Evolutionary conservation across 2,329 filamentous ascomycete genomes (phyloP), one percentile per base, ranked within the genome.

Genomic region (Aspergillus quadrilineatus): DNA sequence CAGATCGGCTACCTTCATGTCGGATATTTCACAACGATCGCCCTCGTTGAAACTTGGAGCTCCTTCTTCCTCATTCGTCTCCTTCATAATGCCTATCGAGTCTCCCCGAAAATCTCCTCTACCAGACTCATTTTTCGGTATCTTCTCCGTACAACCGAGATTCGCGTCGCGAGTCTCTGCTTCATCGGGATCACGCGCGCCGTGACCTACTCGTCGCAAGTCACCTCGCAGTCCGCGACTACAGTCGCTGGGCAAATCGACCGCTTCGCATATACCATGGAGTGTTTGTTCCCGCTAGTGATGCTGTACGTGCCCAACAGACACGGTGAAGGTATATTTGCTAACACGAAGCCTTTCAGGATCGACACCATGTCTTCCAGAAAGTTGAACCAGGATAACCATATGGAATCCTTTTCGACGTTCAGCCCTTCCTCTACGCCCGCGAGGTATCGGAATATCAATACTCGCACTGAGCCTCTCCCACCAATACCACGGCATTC

Each of bases 181-280:
- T 54, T 57, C n/a, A 57, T 57, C 28, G 50, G 55, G n/a, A 57
- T 57, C 34, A 54, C 55, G 6, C 55, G 55, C 37, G 55, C 55
- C 4, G 50, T 50, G 12, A 54, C 55, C n/a, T 57, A 54, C 26
- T 53, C 55, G 2, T 54, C 29, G 22, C 55, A 57, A 50, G 30
- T 46, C 6, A 50, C 51, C 8, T 47, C 39, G 10, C 50, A 57
- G 12, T 49, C 45, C 12, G 55, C 55, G 17, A 50, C 47, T 17
- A 54, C 46, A 5, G 28, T 54, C 12, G 41, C 50, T 9, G 47
- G 50, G n/a, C 55, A 57, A 44, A 36, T 57, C 29, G 55, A 57
- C 9, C 50, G 55, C 14, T 57, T 57, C 37, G 46, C 46, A 14
- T 57, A 57, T 46, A 57, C 55, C 2, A 50, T 57, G 39, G 55